phyloP scores from a whole-genome alignment of 176 grass and related monocot genomes.

The Guadua angustifolia region DNA sequence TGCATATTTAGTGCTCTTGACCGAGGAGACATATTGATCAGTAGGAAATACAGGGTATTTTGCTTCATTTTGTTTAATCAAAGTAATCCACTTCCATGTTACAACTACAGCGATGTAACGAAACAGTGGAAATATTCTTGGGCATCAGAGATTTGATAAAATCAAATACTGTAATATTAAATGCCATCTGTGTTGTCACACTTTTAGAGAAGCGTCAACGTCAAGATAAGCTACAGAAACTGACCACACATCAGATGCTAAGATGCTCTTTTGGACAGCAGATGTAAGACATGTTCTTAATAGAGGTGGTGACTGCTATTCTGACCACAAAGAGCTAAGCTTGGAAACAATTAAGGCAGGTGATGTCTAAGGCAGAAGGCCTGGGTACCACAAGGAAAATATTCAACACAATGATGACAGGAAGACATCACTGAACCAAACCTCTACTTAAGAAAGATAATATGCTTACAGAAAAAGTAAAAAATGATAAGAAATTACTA shows the following conservation, averaged over 20 bases:
- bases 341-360: conserved; percentile 12
- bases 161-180: conserved; percentile 10
- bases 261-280: neutral
- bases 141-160: neutral
- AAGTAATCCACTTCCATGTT: conserved; percentile 27
- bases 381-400: neutral
- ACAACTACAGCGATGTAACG: neutral
- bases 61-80: neutral
- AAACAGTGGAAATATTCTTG: conserved; percentile 6
- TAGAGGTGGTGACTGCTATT: conserved; percentile 6
- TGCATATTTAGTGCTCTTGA: neutral
- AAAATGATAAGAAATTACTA: conserved; percentile 70
- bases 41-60: neutral
- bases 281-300: conserved; percentile 4
- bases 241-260: neutral
- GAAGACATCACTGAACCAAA: conserved; percentile 42
- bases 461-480: conserved; percentile 50
- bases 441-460: conserved; percentile 49
- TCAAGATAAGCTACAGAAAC: conserved; percentile 25
- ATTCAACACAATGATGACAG: neutral
- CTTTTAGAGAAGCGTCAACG: neutral
- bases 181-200: neutral
- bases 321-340: neutral
- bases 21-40: neutral
- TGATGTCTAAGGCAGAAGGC: conserved; percentile 27